Evolutionary conservation across 768 basidiomycete genomes (phyloP).

Genomic region (Mrakia frigida): DNA sequence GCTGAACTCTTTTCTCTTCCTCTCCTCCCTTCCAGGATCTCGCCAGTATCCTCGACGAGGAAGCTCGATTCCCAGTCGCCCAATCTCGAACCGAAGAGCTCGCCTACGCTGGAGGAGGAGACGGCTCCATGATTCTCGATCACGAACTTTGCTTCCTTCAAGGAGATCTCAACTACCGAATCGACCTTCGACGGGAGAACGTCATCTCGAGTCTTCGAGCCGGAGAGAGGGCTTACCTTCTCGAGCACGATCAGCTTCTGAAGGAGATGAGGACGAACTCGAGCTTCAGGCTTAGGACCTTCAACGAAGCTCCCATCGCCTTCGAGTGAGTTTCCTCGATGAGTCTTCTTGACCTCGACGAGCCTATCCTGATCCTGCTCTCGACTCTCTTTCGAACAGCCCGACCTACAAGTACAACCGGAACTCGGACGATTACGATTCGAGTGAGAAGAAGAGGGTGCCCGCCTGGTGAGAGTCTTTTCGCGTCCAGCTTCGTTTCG

Average conservation of each 20-base stretch:
- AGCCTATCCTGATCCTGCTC: background rate
- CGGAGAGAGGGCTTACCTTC: conserved; percentile 59
- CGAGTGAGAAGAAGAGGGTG: conserved; percentile 76
- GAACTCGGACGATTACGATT: conserved; percentile 69
- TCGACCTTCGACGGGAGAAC: conserved; percentile 82
- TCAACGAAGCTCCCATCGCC: conserved; percentile 69
- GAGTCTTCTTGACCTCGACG: conserved; percentile 61
- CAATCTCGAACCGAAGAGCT: conserved; percentile 50
- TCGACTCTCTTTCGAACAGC: background rate
- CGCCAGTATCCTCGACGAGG: conserved; percentile 78
- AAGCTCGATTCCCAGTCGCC: conserved; percentile 54
- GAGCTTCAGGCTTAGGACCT: conserved; percentile 76
- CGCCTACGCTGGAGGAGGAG: conserved; percentile 81
- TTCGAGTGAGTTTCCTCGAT: conserved; percentile 61
- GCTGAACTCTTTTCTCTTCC: background rate
- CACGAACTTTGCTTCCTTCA: conserved; percentile 92
- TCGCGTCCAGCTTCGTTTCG: conserved; percentile 21
- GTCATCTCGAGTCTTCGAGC: conserved; percentile 67
- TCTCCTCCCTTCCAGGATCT: conserved; percentile 51
- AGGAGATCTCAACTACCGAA: conserved; percentile 96
- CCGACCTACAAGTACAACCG: conserved; percentile 59
- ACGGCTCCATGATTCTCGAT: conserved; percentile 86
- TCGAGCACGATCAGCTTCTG: conserved; percentile 72
- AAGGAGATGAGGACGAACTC: conserved; percentile 85
- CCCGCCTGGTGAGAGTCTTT: conserved; percentile 79